Evolutionary conservation across 2,329 filamentous ascomycete genomes (phyloP).

Genomic region (Sporothrix mexicana): DNA sequence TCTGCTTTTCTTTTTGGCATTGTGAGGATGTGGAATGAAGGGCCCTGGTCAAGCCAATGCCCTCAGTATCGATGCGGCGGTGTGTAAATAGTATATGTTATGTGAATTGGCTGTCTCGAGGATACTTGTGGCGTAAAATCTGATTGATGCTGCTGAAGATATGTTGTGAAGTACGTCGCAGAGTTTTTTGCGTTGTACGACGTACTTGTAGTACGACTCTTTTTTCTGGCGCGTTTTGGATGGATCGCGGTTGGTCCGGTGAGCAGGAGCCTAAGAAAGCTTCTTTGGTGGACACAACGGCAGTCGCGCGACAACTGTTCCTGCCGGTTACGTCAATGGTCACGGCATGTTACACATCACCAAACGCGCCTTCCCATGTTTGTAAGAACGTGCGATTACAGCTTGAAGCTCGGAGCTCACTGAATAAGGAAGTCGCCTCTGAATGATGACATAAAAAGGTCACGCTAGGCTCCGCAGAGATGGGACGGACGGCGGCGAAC

Average conservation of each 20-base stretch:
- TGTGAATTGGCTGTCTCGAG: too few relatives aligned
- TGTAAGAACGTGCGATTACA: too few relatives aligned
- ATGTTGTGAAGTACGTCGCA: too few relatives aligned
- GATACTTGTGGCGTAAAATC: too few relatives aligned
- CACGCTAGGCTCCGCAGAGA: too few relatives aligned
- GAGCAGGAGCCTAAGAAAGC: too few relatives aligned
- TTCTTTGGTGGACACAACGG: not conserved
- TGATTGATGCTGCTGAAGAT: too few relatives aligned
- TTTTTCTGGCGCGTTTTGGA: not conserved
- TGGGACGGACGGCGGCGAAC: too few relatives aligned
- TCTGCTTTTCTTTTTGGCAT: conserved; percentile 9
- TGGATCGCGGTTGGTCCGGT: too few relatives aligned
- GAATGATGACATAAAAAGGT: too few relatives aligned
- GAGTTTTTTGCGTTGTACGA: not conserved
- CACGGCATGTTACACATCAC: not conserved
- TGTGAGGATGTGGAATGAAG: not conserved
- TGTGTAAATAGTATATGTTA: too few relatives aligned
- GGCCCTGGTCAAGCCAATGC: not conserved
- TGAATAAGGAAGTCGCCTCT: not conserved
- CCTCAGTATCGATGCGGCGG: not conserved
- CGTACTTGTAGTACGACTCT: not conserved
- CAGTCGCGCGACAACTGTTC: not conserved
- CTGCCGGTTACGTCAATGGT: not conserved
- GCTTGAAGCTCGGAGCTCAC: too few relatives aligned
- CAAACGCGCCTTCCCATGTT: not conserved